These are phyloP conservation scores for Ascochyta koolunga DNA, from an alignment of 2,329 filamentous ascomycete species.

Conservation along the genomic window DNA sequence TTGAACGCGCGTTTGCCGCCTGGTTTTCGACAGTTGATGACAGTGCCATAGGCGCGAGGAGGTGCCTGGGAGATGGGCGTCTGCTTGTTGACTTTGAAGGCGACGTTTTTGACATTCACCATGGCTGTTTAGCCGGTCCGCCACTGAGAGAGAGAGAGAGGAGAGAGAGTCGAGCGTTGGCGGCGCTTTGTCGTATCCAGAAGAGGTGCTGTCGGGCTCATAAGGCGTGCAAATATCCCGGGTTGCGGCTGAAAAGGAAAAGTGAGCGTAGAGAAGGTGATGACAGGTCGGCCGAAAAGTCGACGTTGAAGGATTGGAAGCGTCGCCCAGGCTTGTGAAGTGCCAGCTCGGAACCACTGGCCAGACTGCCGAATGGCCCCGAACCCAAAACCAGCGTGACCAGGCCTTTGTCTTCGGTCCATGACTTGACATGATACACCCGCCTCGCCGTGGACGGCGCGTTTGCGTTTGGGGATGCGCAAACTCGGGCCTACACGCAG, in stretches of 20 bases:
- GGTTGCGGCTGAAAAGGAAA: conserved; percentile 11
- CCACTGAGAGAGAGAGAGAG: conserved; percentile 28
- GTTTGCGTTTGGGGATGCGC: conserved; percentile 10
- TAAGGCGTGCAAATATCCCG: conserved; percentile 5
- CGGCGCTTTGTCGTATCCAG: conserved; percentile 22
- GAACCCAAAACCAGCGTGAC: conserved; percentile 10
- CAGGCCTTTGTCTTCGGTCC: background rate
- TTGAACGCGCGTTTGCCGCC: conserved; percentile 32
- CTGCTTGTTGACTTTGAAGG: conserved; percentile 49
- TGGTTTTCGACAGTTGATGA: conserved; percentile 45
- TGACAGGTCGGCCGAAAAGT: conserved; percentile 29
- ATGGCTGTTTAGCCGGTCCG: conserved; percentile 46
- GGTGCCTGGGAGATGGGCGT: conserved; percentile 34
- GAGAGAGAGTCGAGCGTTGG: conserved; percentile 17
- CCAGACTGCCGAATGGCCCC: conserved; percentile 30
- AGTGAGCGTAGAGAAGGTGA: conserved; percentile 25
- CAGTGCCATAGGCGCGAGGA: conserved; percentile 39
- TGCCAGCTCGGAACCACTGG: conserved; percentile 28
- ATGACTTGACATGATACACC: conserved; percentile 8
- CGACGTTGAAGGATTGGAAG: conserved; percentile 35
- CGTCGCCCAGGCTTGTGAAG: conserved; percentile 31
- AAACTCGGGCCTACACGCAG: conserved; percentile 4
- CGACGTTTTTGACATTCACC: conserved; percentile 47
- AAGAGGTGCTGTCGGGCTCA: conserved; percentile 2
- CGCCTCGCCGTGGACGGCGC: conserved; percentile 4